Conservation (phyloP, 1,284 basidiomycete genomes). For the Pseudozyma sp. region DNA sequence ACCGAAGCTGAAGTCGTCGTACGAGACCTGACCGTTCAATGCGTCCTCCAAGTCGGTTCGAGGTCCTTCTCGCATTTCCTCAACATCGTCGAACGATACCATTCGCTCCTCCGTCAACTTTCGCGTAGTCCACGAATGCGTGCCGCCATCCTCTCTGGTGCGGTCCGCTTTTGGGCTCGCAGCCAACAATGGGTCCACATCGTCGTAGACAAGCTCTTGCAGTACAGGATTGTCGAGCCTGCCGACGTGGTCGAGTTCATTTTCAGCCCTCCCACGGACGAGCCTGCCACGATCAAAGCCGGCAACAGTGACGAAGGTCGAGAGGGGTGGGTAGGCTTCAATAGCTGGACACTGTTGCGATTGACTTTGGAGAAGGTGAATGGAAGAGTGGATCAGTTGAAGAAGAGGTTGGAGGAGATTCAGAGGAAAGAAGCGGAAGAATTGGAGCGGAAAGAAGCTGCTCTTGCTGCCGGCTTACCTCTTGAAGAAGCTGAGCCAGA, state of each 20-base stretch:
- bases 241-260: slow-evolving; percentile 89
- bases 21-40: slow-evolving; percentile 86
- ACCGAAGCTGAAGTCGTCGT: slow-evolving; percentile 76
- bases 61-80: slow-evolving; percentile 98
- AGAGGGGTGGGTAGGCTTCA: slow-evolving; percentile 63
- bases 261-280: slow-evolving; percentile 72
- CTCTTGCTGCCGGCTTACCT: slow-evolving; percentile 38
- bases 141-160: slow-evolving; percentile 75
- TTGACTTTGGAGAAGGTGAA: slow-evolving; percentile 67
- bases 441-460: slow-evolving; percentile 46
- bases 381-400: slow-evolving; percentile 65
- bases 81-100: slow-evolving; percentile 94
- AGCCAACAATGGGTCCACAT: slow-evolving; percentile 74
- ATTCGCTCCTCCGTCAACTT: slow-evolving; percentile 84
- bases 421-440: slow-evolving; percentile 49
- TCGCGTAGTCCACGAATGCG: slow-evolving; percentile 73
- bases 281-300: slow-evolving; percentile 10
- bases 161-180: slow-evolving; percentile 78
- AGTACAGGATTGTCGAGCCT: slow-evolving; percentile 96
- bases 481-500: slow-evolving; percentile 8
- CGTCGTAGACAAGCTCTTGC: slow-evolving; percentile 96
- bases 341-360: slow-evolving; percentile 59
- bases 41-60: slow-evolving; percentile 87
- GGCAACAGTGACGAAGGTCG: neutral
- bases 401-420: slow-evolving; percentile 52